Percentiles rank a stretch among this genome's conserved stretches.
These are phyloP conservation scores for Penicillium cataractarum DNA, from an alignment of 495 filamentous ascomycete genomes.

Conservation along the genomic window DNA sequence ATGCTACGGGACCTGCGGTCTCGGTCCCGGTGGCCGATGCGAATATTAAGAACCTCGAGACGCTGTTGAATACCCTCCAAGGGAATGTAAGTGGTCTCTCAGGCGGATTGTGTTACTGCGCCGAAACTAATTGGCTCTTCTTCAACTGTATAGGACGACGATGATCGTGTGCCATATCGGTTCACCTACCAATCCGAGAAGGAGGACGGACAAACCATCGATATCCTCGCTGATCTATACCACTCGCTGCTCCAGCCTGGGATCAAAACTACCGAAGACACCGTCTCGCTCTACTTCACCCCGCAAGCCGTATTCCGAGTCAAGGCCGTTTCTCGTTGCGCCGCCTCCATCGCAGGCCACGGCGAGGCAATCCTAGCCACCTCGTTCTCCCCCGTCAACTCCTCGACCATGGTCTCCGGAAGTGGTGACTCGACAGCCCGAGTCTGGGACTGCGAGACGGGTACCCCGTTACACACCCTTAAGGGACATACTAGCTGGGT, in stretches of 20 bases:
- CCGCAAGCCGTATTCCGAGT: slow-evolving; percentile 96
- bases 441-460: slow-evolving; percentile 95
- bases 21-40: slow-evolving; percentile 85
- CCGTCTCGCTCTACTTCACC: slow-evolving; percentile 77
- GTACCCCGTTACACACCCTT: slow-evolving; percentile 84
- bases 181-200: slow-evolving; percentile 71
- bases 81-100: slow-evolving; percentile 79
- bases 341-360: slow-evolving; percentile 86
- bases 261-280: slow-evolving; percentile 70
- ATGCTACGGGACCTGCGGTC: slow-evolving; percentile 67
- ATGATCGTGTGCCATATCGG: slow-evolving; percentile 85
- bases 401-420: slow-evolving; percentile 82
- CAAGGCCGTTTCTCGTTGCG: slow-evolving; percentile 86
- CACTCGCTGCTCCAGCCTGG: slow-evolving; percentile 67
- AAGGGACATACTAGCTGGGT: slow-evolving; percentile 97
- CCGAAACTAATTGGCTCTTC: neutral
- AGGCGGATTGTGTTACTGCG: too few species aligned
- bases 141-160: slow-evolving; percentile 61
- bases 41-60: slow-evolving; percentile 84
- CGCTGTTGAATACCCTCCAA: slow-evolving; percentile 86
- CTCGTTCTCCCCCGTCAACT: slow-evolving; percentile 82
- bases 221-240: slow-evolving; percentile 73
- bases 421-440: slow-evolving; percentile 91
- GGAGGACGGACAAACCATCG: slow-evolving; percentile 58
- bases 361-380: slow-evolving; percentile 88